Conservation (phyloP, 176 grass and related monocot genomes). For the Ensete glaucum region DNA sequence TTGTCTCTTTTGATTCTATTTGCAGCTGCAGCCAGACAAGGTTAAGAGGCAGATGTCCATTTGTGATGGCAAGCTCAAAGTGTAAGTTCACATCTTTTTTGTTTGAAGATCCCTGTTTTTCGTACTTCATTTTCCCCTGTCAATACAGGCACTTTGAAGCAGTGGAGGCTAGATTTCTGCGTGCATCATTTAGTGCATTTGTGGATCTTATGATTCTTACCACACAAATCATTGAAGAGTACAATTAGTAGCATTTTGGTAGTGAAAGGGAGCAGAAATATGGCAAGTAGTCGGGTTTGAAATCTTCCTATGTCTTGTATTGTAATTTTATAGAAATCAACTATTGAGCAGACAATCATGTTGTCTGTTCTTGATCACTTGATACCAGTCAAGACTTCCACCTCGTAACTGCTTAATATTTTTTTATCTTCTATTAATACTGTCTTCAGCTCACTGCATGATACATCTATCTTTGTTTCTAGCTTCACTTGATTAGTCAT, state of each 20-base stretch:
- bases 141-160: constrained; percentile 56
- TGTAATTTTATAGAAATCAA: not conserved
- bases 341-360: not conserved
- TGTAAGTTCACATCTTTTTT: constrained; percentile 39
- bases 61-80: constrained; percentile 54
- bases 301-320: not conserved
- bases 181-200: constrained; percentile 69
- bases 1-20: constrained; percentile 15
- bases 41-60: constrained; percentile 61
- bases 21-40: constrained; percentile 86
- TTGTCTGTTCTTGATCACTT: not conserved
- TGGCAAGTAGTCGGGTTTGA: not conserved
- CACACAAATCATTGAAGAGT: constrained; percentile 75
- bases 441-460: not conserved
- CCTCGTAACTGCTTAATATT: not conserved
- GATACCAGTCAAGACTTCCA: not conserved
- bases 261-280: not conserved
- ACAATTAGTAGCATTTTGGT: constrained; percentile 4
- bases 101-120: not conserved
- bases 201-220: constrained; percentile 66
- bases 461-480: not conserved
- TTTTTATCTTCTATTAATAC: not conserved
- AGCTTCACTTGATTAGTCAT: too few species aligned
- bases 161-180: constrained; percentile 68
- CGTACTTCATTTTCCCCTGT: constrained; percentile 5